These are phyloP conservation scores for Metschnikowia orientalis DNA, from an alignment of 805 yeast genomes.

Conservation along the genomic window DNA sequence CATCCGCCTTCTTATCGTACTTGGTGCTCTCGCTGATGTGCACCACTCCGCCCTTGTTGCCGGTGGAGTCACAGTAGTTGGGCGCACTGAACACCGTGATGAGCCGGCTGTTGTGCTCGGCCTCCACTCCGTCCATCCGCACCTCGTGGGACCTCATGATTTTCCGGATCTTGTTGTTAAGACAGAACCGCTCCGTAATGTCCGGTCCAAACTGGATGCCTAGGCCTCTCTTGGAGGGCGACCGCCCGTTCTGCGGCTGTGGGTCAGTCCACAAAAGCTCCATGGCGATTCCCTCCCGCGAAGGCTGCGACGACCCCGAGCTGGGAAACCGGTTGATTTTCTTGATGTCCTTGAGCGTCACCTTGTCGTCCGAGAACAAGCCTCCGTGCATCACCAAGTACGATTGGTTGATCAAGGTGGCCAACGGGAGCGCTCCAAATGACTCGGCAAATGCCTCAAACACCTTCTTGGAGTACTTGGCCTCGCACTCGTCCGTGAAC, in stretches of 20 bases:
- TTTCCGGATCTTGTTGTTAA: constrained; percentile 65
- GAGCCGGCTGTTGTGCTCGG: constrained; percentile 80
- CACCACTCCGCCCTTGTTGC: constrained; percentile 86
- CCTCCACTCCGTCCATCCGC: constrained; percentile 83
- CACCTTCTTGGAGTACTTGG: constrained; percentile 75
- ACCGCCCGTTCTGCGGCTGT: constrained; percentile 69
- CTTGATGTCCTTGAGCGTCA: constrained; percentile 70
- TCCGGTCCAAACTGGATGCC: constrained; percentile 98
- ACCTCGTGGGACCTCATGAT: constrained; percentile 94
- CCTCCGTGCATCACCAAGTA: constrained; percentile 97
- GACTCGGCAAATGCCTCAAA: constrained; percentile 82
- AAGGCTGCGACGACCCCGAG: constrained; percentile 65
- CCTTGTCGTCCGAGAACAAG: constrained; percentile 70
- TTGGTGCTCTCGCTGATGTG: constrained; percentile 51
- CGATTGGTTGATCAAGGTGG: constrained; percentile 70
- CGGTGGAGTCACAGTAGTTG: constrained; percentile 90
- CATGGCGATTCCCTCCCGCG: constrained; percentile 90
- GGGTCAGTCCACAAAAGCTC: constrained; percentile 98
- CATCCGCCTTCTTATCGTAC: constrained; percentile 43
- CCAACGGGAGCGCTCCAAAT: constrained; percentile 81
- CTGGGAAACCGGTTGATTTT: constrained; percentile 59
- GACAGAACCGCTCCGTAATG: constrained; percentile 74
- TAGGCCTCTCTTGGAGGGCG: constrained; percentile 89
- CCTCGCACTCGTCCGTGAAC: constrained; percentile 91
- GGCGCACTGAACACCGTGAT: constrained; percentile 98